A percentile compares a stretch with the other conserved stretches of the same genome.
phyloP scores from a whole-genome alignment of 495 filamentous ascomycete genomes.

The Aspergillus mulundensis region DNA sequence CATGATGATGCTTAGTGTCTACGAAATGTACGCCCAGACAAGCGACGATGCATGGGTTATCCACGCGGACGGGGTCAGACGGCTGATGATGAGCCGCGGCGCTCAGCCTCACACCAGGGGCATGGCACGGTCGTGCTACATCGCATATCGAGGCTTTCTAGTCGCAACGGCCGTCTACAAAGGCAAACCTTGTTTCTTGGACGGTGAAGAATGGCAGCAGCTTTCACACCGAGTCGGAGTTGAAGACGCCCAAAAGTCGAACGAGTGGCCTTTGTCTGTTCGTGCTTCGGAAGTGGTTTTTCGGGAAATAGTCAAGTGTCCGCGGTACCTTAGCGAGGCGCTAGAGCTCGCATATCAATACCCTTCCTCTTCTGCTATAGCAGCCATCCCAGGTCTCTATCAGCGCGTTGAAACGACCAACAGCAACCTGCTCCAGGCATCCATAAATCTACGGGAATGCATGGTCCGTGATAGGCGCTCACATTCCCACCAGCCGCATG shows the following conservation, averaged over 20 bases:
- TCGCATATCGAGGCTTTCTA: constrained; percentile 32
- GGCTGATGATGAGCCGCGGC: constrained; percentile 28
- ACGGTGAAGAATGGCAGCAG: constrained; percentile 27
- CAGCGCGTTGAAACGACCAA: constrained; percentile 22
- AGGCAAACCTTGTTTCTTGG: constrained; percentile 30
- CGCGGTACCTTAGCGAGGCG: constrained; percentile 28
- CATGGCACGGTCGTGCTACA: constrained; percentile 27
- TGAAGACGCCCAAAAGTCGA: constrained; percentile 25
- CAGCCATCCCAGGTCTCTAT: constrained; percentile 12
- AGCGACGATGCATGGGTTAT: constrained; percentile 28
- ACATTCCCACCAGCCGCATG: background rate
- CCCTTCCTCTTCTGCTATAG: background rate
- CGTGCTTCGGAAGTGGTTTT: constrained; percentile 15
- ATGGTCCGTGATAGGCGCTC: constrained; percentile 13
- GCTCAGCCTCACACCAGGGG: constrained; percentile 19
- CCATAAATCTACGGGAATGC: constrained; percentile 18
- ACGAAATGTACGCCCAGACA: constrained; percentile 36
- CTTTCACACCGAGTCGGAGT: constrained; percentile 18
- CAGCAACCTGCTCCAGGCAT: constrained; percentile 8
- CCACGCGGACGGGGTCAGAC: constrained; percentile 29
- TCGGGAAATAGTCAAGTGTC: constrained; percentile 32
- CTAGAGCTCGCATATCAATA: constrained; percentile 9
- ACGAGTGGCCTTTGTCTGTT: constrained; percentile 4
- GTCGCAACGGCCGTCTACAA: constrained; percentile 28
- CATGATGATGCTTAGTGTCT: constrained; percentile 34